Base-by-base conservation (phyloP, 2,329 filamentous ascomycete species). In the Ophiosphaerella herpotricha region DNA sequence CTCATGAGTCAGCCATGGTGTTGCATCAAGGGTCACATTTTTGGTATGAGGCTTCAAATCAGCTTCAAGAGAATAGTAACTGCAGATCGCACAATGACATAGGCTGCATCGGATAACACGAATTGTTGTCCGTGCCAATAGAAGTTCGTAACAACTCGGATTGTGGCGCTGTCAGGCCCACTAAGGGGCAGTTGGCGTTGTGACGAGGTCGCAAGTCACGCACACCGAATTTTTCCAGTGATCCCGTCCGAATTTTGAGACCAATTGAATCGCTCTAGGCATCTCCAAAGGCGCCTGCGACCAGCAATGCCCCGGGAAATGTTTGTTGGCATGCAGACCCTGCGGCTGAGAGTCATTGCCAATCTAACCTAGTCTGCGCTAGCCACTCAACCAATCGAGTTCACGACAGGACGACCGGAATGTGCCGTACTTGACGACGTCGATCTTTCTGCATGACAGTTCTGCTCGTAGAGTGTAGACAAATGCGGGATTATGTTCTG, bases 311-410 rank as follows among this genome's bases (percentile, higher is more conserved):
- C 39, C 39, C 32, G 21, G 21, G 23, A 32, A 41, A 24, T 40
- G 39, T 29, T 40, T 40, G 16, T 31, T 40, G 26, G 39, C 39
- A 40, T 40, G 39, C 24, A 40, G 39, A 41, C 23, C 39, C 23
- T 41, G 39, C 39, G 21, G 39, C 39, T 41, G 39, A 41, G 39
- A 41, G 39, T 26, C 39, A 41, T 41, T 41, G 39, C 21, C 39
- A 41, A 41, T 41, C 39, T 24, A 41, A 40, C 39, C 8, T 9
- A 41, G 39, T 26, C 39, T 18, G 16, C 21, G 39, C 23, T 26
- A 9, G 39, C 39, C 39, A 41, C 39, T 41, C 26, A 29, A 31
- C 18, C 39, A 4, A 8, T 41, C 39, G 39, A 41, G 39, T 41
- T 26, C 26, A 8, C 39, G 32, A 24, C 12, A 14, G 24, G 39